Evolutionary conservation across 1,139 yeast species (phyloP).

Genomic region (Debaryomyces singareniensis): DNA sequence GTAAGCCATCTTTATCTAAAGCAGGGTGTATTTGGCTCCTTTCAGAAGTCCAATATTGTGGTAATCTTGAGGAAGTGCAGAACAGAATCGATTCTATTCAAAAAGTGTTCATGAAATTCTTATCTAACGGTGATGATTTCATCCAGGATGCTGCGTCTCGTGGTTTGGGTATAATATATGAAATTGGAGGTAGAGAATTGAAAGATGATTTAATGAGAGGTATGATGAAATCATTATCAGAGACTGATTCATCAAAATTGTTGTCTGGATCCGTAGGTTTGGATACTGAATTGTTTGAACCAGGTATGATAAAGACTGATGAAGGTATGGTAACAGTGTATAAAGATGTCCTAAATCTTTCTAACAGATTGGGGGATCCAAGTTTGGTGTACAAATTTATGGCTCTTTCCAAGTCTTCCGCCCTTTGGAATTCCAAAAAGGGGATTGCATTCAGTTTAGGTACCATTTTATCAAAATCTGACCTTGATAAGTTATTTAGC

Average conservation of each 20-base stretch:
- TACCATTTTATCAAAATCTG: slow-evolving; percentile 72
- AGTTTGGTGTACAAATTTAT: slow-evolving; percentile 88
- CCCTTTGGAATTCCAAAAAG: slow-evolving; percentile 87
- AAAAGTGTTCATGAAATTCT: slow-evolving; percentile 62
- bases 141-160: slow-evolving; percentile 89
- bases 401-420: slow-evolving; percentile 84
- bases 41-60: slow-evolving; percentile 71
- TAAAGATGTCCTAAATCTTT: slow-evolving; percentile 75
- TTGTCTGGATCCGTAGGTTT: slow-evolving; percentile 66
- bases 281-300: slow-evolving; percentile 82
- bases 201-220: slow-evolving; percentile 72
- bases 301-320: slow-evolving; percentile 71
- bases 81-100: slow-evolving; percentile 55
- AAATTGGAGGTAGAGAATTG: slow-evolving; percentile 61
- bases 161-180: slow-evolving; percentile 79
- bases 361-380: slow-evolving; percentile 94
- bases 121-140: slow-evolving; percentile 75
- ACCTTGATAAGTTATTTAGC: slow-evolving; percentile 57
- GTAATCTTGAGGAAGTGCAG: slow-evolving; percentile 37
- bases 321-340: slow-evolving; percentile 88
- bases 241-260: slow-evolving; percentile 44
- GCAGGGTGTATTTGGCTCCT: slow-evolving; percentile 85
- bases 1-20: slow-evolving; percentile 69
- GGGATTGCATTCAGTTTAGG: slow-evolving; percentile 95
- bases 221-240: slow-evolving; percentile 76